Evolutionary conservation across 129 eudicot species (phyloP).

Genomic region (Tanacetum coccineum): DNA sequence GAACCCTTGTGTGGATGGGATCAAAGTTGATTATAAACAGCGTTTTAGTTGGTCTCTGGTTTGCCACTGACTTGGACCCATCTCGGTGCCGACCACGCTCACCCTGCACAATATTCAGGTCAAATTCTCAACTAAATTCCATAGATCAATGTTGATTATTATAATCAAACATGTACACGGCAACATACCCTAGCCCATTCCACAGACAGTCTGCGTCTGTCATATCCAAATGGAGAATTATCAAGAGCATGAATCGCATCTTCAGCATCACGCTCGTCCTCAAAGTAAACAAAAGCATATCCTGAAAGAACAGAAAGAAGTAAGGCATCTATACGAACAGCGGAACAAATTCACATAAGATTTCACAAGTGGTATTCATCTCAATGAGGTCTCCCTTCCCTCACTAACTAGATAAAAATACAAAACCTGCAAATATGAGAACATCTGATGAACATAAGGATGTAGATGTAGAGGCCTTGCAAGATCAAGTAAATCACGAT

Average conservation of each 20-base stretch:
- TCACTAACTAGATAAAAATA: constrained; percentile 44
- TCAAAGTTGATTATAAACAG: constrained; percentile 94
- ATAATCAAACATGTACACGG: no score
- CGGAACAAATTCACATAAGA: constrained; percentile 6
- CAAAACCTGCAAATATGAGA: constrained; percentile 83
- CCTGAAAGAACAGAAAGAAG: constrained; percentile 45
- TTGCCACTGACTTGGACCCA: constrained; percentile 54
- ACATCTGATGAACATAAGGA: constrained; percentile 74
- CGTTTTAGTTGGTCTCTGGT: constrained; percentile 89
- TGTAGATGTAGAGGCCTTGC: constrained; percentile 74
- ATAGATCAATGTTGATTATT: neutral
- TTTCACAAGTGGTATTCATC: constrained; percentile 30
- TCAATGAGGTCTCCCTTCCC: constrained; percentile 37
- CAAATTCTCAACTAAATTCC: neutral
- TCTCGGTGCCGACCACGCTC: constrained; percentile 78
- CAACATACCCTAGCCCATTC: constrained; percentile 89
- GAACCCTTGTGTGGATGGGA: constrained; percentile 53
- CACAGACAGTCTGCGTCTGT: constrained; percentile 69
- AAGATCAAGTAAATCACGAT: constrained; percentile 59
- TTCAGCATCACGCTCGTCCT: constrained; percentile 94
- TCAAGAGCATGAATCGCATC: constrained; percentile 88
- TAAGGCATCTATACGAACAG: neutral
- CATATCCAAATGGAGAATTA: constrained; percentile 83
- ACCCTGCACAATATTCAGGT: constrained; percentile 47
- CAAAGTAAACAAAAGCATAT: constrained; percentile 90